Percentiles rank a stretch among this genome's conserved stretches.
phyloP scores from a whole-genome alignment of 1,139 yeast genomes.

The Geotrichum europaeum region DNA sequence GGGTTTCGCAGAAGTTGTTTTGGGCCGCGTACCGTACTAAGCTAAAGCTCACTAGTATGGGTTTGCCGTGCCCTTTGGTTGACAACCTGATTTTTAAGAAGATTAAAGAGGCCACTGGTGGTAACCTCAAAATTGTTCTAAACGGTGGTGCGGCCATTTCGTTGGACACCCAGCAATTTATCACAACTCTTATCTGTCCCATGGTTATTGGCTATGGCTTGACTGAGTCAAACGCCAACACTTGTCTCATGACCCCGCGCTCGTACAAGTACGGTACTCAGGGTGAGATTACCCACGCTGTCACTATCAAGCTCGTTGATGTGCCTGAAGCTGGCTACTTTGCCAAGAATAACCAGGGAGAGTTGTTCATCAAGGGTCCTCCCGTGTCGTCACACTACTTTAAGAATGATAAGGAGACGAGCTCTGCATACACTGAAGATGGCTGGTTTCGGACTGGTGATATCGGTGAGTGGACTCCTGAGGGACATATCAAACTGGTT shows the following conservation, averaged over 20 bases:
- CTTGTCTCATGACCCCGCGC: constrained; percentile 60
- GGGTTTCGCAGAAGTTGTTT: constrained; percentile 68
- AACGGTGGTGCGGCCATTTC: constrained; percentile 96
- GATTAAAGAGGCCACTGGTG: constrained; percentile 94
- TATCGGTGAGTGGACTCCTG: constrained; percentile 85
- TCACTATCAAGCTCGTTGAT: constrained; percentile 85
- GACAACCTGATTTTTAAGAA: constrained; percentile 75
- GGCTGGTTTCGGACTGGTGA: constrained; percentile 98
- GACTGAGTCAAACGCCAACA: constrained; percentile 93
- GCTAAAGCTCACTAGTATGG: constrained; percentile 50
- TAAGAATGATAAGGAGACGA: constrained; percentile 77
- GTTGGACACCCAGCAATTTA: constrained; percentile 75
- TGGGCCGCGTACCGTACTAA: constrained; percentile 87
- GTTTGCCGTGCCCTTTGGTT: constrained; percentile 60
- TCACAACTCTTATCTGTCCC: constrained; percentile 73
- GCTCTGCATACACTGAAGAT: constrained; percentile 67
- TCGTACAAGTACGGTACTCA: constrained; percentile 66
- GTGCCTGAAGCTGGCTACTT: constrained; percentile 88
- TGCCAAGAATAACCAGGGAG: constrained; percentile 93
- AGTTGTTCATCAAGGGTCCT: constrained; percentile 71
- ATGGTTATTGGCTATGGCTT: constrained; percentile 94
- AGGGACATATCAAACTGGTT: constrained; percentile 74
- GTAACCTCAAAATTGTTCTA: constrained; percentile 62
- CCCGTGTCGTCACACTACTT: constrained; percentile 72
- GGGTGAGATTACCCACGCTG: constrained; percentile 77